These are phyloP conservation scores for Aspergillus tubingensis DNA, from an alignment of 2,329 filamentous ascomycete species.

Conservation along the genomic window DNA sequence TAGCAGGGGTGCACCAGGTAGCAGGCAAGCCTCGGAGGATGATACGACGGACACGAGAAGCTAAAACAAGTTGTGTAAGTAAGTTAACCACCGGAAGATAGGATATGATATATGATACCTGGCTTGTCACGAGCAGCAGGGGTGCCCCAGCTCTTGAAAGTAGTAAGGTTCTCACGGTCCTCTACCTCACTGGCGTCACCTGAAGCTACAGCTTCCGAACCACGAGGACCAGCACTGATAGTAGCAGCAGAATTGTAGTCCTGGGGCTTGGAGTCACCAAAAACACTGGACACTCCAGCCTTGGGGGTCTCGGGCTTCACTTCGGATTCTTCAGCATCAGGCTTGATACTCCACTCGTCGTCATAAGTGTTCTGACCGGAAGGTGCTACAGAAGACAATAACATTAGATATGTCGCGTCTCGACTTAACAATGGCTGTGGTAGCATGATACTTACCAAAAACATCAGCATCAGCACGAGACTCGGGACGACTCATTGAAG, in stretches of 20 bases:
- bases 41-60: constrained; percentile 32
- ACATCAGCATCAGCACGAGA: background rate
- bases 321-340: background rate
- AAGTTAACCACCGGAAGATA: background rate
- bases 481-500: constrained; percentile 5
- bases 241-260: background rate
- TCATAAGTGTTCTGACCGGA: background rate
- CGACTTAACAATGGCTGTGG: background rate
- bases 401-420: background rate
- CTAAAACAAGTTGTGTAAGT: constrained; percentile 15
- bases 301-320: background rate
- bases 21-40: constrained; percentile 41
- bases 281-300: background rate
- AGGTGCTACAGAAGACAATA: background rate
- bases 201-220: background rate
- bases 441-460: background rate
- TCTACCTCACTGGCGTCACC: constrained; percentile 20
- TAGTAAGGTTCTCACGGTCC: constrained; percentile 33
- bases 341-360: background rate
- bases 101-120: constrained; percentile 19
- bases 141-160: constrained; percentile 36
- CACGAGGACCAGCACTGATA: background rate
- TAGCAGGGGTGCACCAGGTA: constrained; percentile 29
- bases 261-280: background rate
- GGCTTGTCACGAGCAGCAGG: constrained; percentile 29